Conservation (phyloP, 2,329 filamentous ascomycete species). For the Neonectria hederae region DNA sequence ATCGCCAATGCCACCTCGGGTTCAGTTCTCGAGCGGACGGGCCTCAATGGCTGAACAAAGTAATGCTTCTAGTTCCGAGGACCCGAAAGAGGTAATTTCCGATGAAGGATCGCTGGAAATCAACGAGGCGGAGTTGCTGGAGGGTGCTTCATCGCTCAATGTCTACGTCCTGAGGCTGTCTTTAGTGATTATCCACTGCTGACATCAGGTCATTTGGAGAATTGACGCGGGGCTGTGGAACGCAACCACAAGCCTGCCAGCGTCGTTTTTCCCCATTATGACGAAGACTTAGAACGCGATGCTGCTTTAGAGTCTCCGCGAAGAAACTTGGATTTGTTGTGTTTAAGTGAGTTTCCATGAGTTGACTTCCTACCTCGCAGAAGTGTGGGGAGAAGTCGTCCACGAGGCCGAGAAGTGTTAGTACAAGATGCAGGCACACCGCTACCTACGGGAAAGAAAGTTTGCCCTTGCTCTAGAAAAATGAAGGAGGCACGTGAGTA, state of each 20-base stretch:
- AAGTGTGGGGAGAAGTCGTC: neutral
- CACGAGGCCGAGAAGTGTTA: neutral
- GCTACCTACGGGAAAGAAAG: neutral
- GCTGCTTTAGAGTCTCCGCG: neutral
- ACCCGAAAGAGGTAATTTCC: too few species aligned
- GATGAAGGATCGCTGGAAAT: too few species aligned
- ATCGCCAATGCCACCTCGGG: neutral
- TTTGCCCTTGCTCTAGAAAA: neutral
- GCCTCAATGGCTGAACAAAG: neutral
- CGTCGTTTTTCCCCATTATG: neutral
- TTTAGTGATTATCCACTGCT: neutral
- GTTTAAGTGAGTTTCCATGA: neutral
- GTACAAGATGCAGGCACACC: neutral
- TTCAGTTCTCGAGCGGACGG: neutral
- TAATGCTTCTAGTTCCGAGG: neutral
- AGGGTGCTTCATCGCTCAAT: neutral
- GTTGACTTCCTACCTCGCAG: too few species aligned
- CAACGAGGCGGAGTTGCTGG: neutral
- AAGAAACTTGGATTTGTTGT: neutral
- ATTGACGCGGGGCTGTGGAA: neutral
- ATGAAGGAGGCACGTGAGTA: neutral
- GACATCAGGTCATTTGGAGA: neutral
- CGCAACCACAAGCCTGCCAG: neutral
- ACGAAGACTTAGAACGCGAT: neutral
- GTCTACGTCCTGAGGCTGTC: neutral